Percentiles rank a stretch among this genome's conserved stretches.
These are phyloP conservation scores for Clausena lansium DNA, from an alignment of 345 rosid species.

Conservation along the genomic window DNA sequence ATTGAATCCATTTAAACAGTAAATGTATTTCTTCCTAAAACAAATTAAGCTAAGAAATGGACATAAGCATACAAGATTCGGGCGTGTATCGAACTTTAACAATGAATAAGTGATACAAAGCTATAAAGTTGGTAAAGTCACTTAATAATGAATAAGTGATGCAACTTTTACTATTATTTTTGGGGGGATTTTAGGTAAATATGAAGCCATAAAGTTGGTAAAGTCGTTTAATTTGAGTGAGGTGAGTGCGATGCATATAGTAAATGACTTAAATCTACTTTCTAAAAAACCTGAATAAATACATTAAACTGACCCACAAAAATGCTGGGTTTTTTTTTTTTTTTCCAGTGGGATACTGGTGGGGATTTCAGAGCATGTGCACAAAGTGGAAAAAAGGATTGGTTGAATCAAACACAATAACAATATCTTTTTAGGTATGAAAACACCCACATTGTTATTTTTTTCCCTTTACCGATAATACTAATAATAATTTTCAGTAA, in stretches of 20 bases:
- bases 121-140: too few relatives aligned
- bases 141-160: too few relatives aligned
- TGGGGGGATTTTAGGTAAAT: too few relatives aligned
- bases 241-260: not conserved
- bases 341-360: constrained; percentile 17
- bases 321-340: not conserved
- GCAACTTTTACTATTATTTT: too few relatives aligned
- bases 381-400: constrained; percentile 12
- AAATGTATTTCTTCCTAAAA: too few relatives aligned
- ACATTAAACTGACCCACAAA: constrained; percentile 20
- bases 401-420: not conserved
- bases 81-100: too few relatives aligned
- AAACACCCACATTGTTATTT: not conserved
- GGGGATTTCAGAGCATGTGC: constrained; percentile 15
- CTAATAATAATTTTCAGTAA: not conserved
- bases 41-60: too few relatives aligned
- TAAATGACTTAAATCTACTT: not conserved
- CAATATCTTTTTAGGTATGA: not conserved
- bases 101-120: too few relatives aligned
- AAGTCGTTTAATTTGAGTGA: not conserved
- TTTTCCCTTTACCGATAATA: constrained; percentile 1
- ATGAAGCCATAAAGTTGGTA: not conserved
- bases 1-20: too few relatives aligned
- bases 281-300: not conserved
- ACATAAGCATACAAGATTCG: too few relatives aligned